Evolutionary conservation across 371 early-diverging fungal genomes (phyloP).

Genomic region (Actinomortierella wolfii): DNA sequence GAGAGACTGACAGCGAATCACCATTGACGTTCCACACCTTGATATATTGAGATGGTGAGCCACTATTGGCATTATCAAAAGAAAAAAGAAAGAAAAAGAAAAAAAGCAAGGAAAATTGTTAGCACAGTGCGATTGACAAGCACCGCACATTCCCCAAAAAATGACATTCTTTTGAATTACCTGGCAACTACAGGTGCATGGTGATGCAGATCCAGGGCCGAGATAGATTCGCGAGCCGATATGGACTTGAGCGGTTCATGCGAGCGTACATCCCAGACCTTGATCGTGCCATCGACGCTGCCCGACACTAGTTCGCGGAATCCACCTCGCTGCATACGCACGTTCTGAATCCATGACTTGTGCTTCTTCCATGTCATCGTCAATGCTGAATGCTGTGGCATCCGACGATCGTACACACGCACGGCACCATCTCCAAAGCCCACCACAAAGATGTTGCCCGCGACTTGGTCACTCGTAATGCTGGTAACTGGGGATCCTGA

Average conservation of each 20-base stretch:
- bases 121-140: background rate
- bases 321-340: slow-evolving; percentile 68
- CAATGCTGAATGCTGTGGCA: slow-evolving; percentile 54
- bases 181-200: slow-evolving; percentile 71
- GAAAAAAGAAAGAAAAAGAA: background rate
- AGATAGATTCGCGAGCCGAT: slow-evolving; percentile 49
- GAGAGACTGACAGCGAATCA: slow-evolving; percentile 55
- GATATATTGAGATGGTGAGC: slow-evolving; percentile 65
- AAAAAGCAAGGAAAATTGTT: background rate
- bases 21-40: slow-evolving; percentile 70
- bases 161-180: slow-evolving; percentile 43
- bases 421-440: slow-evolving; percentile 86
- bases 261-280: slow-evolving; percentile 85
- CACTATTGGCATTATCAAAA: slow-evolving; percentile 46
- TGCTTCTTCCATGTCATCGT: slow-evolving; percentile 72
- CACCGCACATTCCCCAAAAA: too few species aligned
- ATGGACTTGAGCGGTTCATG: slow-evolving; percentile 55
- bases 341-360: slow-evolving; percentile 63
- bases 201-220: slow-evolving; percentile 72
- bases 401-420: slow-evolving; percentile 78
- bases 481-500: slow-evolving; percentile 69
- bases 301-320: slow-evolving; percentile 65
- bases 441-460: slow-evolving; percentile 73
- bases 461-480: slow-evolving; percentile 69
- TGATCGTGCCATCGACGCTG: slow-evolving; percentile 71